Evolutionary conservation across 345 rosid species (phyloP).

Genomic region (Microcos paniculata): DNA sequence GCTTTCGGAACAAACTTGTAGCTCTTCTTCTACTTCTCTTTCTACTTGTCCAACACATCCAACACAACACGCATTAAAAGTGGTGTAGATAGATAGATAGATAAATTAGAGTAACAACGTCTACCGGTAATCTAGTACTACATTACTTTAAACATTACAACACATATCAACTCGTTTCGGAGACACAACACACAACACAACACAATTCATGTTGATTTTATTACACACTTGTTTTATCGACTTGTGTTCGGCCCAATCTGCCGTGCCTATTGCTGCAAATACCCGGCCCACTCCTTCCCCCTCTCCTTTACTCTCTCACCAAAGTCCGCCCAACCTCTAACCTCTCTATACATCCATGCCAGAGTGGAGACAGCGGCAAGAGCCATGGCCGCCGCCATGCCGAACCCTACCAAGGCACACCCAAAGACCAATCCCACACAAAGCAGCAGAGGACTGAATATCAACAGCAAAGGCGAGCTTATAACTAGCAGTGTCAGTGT

Average conservation of each 20-base stretch:
- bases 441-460: slow-evolving; percentile 40
- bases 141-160: too few relatives aligned
- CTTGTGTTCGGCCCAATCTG: neutral
- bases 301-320: slow-evolving; percentile 16
- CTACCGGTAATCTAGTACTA: too few relatives aligned
- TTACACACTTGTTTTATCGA: neutral
- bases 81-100: too few relatives aligned
- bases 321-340: slow-evolving; percentile 14
- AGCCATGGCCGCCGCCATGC: slow-evolving; percentile 34
- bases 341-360: slow-evolving; percentile 29
- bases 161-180: too few relatives aligned
- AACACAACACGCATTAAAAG: too few relatives aligned
- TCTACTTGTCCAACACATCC: too few relatives aligned
- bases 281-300: slow-evolving; percentile 11
- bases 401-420: slow-evolving; percentile 34
- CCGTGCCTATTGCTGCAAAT: slow-evolving; percentile 15
- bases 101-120: too few relatives aligned
- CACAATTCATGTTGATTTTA: too few relatives aligned
- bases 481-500: slow-evolving; percentile 32
- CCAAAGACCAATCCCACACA: slow-evolving; percentile 22
- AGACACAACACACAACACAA: too few relatives aligned
- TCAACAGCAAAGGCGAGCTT: slow-evolving; percentile 37
- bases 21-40: neutral
- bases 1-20: neutral
- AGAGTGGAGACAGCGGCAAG: slow-evolving; percentile 32